Evolutionary conservation across 192 early-diverging fungal genomes (phyloP).

Genomic region (Ambispora gerdemannii): DNA sequence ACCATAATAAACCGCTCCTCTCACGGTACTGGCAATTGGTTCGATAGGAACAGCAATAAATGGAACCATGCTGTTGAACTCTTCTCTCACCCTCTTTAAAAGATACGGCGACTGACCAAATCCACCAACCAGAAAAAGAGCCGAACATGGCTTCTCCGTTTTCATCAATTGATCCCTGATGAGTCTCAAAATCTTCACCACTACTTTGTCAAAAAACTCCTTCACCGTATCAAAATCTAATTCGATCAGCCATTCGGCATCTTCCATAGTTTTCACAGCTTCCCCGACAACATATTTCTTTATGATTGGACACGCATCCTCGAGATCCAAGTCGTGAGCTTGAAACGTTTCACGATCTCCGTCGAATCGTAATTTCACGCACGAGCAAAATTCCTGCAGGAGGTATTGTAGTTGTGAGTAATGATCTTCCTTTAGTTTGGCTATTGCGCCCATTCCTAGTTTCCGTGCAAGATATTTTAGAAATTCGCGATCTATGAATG

Average conservation of each 20-base stretch:
- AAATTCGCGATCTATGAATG: constrained; percentile 50
- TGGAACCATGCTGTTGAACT: constrained; percentile 44
- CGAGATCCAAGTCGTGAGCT: constrained; percentile 1
- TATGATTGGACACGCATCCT: neutral
- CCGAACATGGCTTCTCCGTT: constrained; percentile 41
- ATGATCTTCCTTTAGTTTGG: constrained; percentile 18
- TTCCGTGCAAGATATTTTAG: constrained; percentile 41
- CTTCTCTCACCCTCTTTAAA: constrained; percentile 48
- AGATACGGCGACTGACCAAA: constrained; percentile 57
- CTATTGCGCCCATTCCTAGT: constrained; percentile 37
- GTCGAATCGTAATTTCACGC: neutral
- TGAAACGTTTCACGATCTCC: neutral
- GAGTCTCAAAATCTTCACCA: constrained; percentile 48
- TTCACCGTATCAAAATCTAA: constrained; percentile 3
- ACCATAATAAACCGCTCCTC: constrained; percentile 56
- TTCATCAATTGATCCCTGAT: constrained; percentile 51
- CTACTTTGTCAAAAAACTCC: constrained; percentile 50
- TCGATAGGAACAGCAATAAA: constrained; percentile 48
- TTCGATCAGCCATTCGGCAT: neutral
- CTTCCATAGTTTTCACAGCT: neutral
- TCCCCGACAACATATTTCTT: constrained; percentile 9
- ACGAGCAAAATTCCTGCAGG: neutral
- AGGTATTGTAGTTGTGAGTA: constrained; percentile 9
- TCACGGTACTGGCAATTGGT: constrained; percentile 50
- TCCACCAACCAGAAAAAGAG: constrained; percentile 57